Evolutionary conservation across 495 filamentous ascomycete species (phyloP).

Genomic region (Talaromyces proteolyticus): DNA sequence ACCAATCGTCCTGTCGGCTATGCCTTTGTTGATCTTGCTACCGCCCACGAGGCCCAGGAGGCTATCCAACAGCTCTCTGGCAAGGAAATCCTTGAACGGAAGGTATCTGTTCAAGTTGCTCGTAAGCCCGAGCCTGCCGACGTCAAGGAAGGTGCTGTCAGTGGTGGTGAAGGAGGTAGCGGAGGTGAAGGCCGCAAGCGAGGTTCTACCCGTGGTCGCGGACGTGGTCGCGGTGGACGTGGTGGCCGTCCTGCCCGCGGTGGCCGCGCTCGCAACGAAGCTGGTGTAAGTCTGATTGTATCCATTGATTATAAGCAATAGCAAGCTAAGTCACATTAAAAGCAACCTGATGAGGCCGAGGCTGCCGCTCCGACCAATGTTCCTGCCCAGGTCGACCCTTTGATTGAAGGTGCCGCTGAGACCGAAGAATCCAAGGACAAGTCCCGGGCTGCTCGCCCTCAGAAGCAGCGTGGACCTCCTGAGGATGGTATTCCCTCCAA

Average conservation of each 20-base stretch:
- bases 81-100: slow-evolving; percentile 93
- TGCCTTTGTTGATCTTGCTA: slow-evolving; percentile 96
- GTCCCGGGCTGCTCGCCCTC: slow-evolving; percentile 39
- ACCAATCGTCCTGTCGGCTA: slow-evolving; percentile 97
- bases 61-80: slow-evolving; percentile 92
- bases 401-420: slow-evolving; percentile 57
- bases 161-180: slow-evolving; percentile 60
- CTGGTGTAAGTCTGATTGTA: slow-evolving; percentile 1
- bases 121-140: slow-evolving; percentile 88
- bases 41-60: slow-evolving; percentile 86
- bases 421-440: slow-evolving; percentile 46
- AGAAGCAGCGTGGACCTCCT: slow-evolving; percentile 82
- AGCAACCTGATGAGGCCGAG: slow-evolving; percentile 22
- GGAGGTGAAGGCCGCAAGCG: slow-evolving; percentile 76
- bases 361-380: slow-evolving; percentile 43
- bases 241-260: slow-evolving; percentile 58
- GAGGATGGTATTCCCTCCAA: slow-evolving; percentile 97
- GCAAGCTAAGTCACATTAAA: too few species aligned
- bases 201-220: slow-evolving; percentile 67
- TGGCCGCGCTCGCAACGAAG: slow-evolving; percentile 43
- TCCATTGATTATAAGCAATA: too few species aligned
- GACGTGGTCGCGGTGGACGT: slow-evolving; percentile 69
- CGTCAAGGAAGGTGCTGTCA: slow-evolving; percentile 68
- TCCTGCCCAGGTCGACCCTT: slow-evolving; percentile 46
- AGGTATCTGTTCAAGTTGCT: slow-evolving; percentile 97